These are phyloP conservation scores for Ganoderma sp. DNA, from an alignment of 1,284 basidiomycete species.

Conservation along the genomic window DNA sequence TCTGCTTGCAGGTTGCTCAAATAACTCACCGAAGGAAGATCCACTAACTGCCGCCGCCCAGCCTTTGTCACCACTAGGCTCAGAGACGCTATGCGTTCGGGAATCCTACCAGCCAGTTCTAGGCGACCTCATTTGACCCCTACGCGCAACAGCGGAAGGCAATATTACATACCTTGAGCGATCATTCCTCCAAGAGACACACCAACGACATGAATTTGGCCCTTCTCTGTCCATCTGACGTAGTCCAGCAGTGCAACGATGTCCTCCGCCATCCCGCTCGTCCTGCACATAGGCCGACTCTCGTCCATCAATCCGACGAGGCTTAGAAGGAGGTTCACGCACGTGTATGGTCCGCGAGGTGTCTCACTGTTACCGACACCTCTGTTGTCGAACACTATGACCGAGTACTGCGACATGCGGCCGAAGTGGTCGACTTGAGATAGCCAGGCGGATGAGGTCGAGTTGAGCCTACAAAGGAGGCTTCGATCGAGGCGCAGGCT, in stretches of 20 bases:
- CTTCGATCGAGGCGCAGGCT: background rate
- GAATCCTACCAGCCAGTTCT: constrained; percentile 74
- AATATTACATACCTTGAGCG: constrained; percentile 68
- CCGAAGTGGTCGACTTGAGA: constrained; percentile 66
- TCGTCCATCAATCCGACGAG: too few species aligned
- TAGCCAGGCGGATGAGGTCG: constrained; percentile 67
- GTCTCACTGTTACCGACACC: constrained; percentile 82
- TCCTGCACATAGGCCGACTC: constrained; percentile 48
- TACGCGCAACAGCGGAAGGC: too few species aligned
- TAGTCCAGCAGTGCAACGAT: constrained; percentile 71
- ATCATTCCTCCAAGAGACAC: constrained; percentile 90
- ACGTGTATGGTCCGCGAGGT: constrained; percentile 74
- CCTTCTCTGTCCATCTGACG: constrained; percentile 71
- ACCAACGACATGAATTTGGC: constrained; percentile 77
- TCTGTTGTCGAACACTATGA: constrained; percentile 87
- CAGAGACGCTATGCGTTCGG: constrained; percentile 70
- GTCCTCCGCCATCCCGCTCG: constrained; percentile 82
- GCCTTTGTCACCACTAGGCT: constrained; percentile 75
- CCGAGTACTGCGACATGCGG: constrained; percentile 55
- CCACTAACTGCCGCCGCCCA: constrained; percentile 60
- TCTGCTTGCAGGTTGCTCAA: background rate
- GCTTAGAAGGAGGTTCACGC: constrained; percentile 24
- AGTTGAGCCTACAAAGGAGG: constrained; percentile 53
- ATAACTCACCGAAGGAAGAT: constrained; percentile 62
- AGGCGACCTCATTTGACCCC: background rate